Conservation (phyloP, 208 protist species). For the Blechomonas ayalai region DNA sequence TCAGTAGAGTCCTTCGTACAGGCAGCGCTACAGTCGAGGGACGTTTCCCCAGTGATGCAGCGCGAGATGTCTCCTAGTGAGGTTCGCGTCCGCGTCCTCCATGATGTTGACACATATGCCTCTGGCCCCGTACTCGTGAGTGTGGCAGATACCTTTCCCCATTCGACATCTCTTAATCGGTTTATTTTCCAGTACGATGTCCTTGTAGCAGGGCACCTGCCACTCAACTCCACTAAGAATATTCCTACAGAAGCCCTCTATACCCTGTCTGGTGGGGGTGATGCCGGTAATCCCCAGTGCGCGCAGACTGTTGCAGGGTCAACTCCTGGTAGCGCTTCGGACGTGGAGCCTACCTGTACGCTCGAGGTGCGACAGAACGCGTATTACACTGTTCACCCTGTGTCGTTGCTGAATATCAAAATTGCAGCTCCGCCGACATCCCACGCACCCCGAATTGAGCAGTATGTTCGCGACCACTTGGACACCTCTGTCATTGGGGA, state of each 20-base stretch:
- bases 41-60: constrained; percentile 33
- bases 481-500: constrained; percentile 71
- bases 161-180: constrained; percentile 30
- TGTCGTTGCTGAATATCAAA: constrained; percentile 61
- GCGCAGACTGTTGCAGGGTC: background rate
- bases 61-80: constrained; percentile 13
- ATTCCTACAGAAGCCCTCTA: constrained; percentile 6
- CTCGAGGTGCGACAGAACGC: constrained; percentile 59
- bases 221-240: constrained; percentile 14
- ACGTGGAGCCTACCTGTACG: constrained; percentile 13
- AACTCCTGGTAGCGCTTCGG: background rate
- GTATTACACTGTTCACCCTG: constrained; percentile 78
- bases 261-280: background rate
- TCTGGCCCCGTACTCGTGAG: constrained; percentile 75
- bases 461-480: constrained; percentile 41
- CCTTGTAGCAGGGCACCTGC: constrained; percentile 62
- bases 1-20: constrained; percentile 76
- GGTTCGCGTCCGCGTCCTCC: constrained; percentile 60
- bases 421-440: constrained; percentile 46
- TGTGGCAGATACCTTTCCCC: constrained; percentile 30
- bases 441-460: constrained; percentile 39
- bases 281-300: background rate
- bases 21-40: constrained; percentile 46
- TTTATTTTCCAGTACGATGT: constrained; percentile 73
- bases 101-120: constrained; percentile 52